Evolutionary conservation across 2,329 filamentous ascomycete genomes (phyloP).

Genomic region (Calonectria pauciramosa): DNA sequence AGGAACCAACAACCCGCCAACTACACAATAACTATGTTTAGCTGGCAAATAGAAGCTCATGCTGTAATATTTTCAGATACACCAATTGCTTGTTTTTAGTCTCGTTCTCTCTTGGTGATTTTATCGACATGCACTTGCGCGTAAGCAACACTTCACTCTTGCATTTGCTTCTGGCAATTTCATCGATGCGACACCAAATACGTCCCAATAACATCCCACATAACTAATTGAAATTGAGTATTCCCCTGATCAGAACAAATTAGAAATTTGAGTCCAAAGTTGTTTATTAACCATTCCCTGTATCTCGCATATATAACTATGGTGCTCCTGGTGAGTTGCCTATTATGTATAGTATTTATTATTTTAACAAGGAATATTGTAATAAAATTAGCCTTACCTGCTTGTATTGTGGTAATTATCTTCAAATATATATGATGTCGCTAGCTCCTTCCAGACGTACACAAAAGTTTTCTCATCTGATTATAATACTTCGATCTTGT

Average conservation of each 20-base stretch:
- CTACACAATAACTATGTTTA: neutral
- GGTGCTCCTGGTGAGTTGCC: neutral
- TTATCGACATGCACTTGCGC: neutral
- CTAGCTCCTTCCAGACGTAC: neutral
- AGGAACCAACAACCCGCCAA: neutral
- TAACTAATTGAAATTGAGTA: too few relatives aligned
- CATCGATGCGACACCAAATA: too few relatives aligned
- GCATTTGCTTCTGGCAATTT: too few relatives aligned
- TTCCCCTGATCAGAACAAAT: too few relatives aligned
- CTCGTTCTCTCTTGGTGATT: too few relatives aligned
- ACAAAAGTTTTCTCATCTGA: neutral
- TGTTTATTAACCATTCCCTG: too few relatives aligned
- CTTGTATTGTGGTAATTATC: neutral
- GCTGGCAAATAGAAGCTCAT: neutral
- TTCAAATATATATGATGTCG: neutral
- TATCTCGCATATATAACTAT: neutral
- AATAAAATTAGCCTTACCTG: neutral
- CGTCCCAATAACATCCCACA: too few relatives aligned
- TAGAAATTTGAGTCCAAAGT: too few relatives aligned
- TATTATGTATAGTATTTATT: neutral
- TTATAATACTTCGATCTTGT: neutral
- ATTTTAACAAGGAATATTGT: neutral
- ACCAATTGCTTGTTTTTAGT: neutral
- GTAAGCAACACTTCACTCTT: neutral
- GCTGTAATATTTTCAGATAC: neutral